Percentiles rank a stretch among this genome's conserved stretches.
Conservation (phyloP, 208 protist species). For the Herpetomonas tarakana region DNA sequence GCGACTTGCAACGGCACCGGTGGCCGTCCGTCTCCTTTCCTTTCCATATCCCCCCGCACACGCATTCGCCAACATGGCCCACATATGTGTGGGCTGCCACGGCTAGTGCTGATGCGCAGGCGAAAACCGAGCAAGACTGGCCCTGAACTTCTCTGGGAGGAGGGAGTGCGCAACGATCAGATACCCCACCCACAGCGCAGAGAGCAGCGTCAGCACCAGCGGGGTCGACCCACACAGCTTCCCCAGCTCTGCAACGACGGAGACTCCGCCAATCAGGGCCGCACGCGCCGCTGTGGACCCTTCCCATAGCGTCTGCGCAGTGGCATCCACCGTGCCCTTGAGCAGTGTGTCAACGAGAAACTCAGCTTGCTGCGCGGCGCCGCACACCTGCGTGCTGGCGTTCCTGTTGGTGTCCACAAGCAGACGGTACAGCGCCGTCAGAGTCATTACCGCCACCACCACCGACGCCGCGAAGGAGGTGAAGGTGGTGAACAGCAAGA, state of each 20-base stretch:
- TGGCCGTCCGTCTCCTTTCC: no score
- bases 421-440: conserved; percentile 26
- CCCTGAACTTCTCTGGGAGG: no score
- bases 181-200: conserved; percentile 4
- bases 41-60: no score
- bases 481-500: conserved; percentile 28
- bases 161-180: background rate
- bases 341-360: conserved; percentile 23
- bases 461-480: conserved; percentile 16
- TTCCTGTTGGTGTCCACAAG: background rate
- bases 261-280: conserved; percentile 4
- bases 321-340: conserved; percentile 12
- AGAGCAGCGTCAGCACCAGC: background rate
- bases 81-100: no score
- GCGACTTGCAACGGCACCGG: no score
- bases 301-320: conserved; percentile 4
- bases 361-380: conserved; percentile 21
- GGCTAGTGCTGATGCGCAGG: no score
- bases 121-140: no score
- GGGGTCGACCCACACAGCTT: conserved; percentile 15
- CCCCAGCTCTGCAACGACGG: conserved; percentile 20
- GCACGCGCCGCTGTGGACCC: background rate
- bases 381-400: background rate
- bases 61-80: no score
- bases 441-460: conserved; percentile 19